A percentile compares a stretch with the other conserved stretches of the same genome.
Conservation (phyloP, 768 basidiomycete genomes). For the Tulasnella sp. region DNA sequence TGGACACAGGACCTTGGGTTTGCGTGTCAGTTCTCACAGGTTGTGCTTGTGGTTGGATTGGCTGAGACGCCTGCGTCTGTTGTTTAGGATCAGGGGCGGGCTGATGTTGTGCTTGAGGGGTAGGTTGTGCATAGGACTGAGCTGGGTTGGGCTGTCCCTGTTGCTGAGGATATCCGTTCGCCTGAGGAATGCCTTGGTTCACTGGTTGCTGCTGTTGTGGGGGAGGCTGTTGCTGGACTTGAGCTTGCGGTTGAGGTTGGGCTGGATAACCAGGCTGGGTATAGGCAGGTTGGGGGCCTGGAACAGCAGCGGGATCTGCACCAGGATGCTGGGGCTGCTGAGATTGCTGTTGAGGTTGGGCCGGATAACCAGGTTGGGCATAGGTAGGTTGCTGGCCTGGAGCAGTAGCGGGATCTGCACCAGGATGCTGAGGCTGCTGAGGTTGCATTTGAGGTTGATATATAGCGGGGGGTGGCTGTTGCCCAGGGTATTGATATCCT, state of each 20-base stretch:
- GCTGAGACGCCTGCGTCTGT: no score
- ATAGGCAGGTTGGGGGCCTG: constrained; percentile 15
- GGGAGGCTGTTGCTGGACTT: background rate
- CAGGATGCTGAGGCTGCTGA: constrained; percentile 16
- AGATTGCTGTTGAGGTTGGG: constrained; percentile 23
- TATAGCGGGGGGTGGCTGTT: constrained; percentile 16
- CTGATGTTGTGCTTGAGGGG: no score
- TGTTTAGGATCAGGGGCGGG: no score
- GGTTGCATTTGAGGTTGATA: constrained; percentile 8
- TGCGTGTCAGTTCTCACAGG: no score
- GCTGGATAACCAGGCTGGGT: background rate
- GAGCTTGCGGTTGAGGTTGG: constrained; percentile 1
- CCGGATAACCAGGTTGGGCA: constrained; percentile 20
- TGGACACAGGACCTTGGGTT: no score
- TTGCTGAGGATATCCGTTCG: no score
- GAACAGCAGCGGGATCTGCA: constrained; percentile 20
- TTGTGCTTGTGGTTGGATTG: constrained; percentile 2
- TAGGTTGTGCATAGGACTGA: no score
- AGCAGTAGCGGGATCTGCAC: constrained; percentile 19
- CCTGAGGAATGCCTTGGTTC: no score
- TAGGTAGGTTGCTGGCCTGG: constrained; percentile 25
- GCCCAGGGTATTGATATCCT: constrained; percentile 9
- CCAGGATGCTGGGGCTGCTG: constrained; percentile 22
- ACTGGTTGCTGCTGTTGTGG: constrained; percentile 1
- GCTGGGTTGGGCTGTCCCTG: no score